Base-by-base conservation (phyloP, 306 rosid genomes). In the Citrullus amarus region DNA sequence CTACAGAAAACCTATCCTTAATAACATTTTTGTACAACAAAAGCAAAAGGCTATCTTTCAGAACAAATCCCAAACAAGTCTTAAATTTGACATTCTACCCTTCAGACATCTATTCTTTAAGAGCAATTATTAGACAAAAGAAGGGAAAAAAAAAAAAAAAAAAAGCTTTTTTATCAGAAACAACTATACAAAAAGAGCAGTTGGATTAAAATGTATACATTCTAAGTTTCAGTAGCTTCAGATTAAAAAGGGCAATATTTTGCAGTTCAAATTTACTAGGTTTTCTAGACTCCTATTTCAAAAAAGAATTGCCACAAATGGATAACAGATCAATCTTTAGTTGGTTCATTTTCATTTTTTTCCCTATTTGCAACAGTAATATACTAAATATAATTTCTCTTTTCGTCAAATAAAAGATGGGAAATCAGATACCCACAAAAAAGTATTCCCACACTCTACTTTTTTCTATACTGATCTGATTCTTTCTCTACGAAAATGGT, bases 141-240 rank as follows among this genome's bases (percentile, higher is more conserved):
- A 56, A 56, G 20, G 2, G 20, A 56, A n/a, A 0, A 56, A 56
- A 22, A 22, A n/a, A n/a, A n/a, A n/a, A 3, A 56, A 48, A 32
- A 32, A 32, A 32, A 2, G 36, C 36, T 32, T 32, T 32, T 25
- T 41, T 41, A 36, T 36, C 50, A 9, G 11, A 56, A 2, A n/a
- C 65, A 59, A 25, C 65, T 28, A 59, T 10, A 25, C 65, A 22
- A 5, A 62, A 34, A 63, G 22, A 43, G 54, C 30, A n/a, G 56
- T n/a, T 20, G 10, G 53, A 63, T 63, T n/a, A 30, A 36, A 13
- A 66, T 66, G 14, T 17, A 36, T 17, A 2, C 72, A 65, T 66
- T 66, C 50, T 18, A 17, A 66, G 50, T 66, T 66, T 66, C 7
- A 66, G 73, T 66, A 66, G 73, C 73, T 66, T 66, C 73, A 38